Conservation (phyloP, 108 stramenopile genomes). For the Skeletonema tropicum region DNA sequence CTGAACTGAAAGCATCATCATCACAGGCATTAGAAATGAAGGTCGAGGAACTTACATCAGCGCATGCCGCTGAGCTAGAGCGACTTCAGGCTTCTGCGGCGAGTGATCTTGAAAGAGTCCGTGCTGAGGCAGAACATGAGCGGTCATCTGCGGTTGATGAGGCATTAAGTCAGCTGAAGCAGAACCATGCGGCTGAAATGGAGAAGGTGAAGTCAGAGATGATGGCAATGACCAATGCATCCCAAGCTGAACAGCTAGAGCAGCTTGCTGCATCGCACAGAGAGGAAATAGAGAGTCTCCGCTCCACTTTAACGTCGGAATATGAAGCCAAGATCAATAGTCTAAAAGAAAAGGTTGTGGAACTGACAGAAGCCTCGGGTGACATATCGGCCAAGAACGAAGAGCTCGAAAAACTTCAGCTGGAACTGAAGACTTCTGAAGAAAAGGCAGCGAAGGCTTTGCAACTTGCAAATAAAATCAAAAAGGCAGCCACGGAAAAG, state of each 20-base stretch:
- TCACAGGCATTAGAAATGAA: neutral
- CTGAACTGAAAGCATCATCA: slow-evolving; percentile 29
- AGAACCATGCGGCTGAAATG: slow-evolving; percentile 9
- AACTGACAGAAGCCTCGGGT: slow-evolving; percentile 21
- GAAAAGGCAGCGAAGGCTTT: slow-evolving; percentile 49
- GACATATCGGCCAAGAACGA: slow-evolving; percentile 42
- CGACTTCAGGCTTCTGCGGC: slow-evolving; percentile 23
- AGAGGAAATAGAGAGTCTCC: slow-evolving; percentile 22
- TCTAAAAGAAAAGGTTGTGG: slow-evolving; percentile 19
- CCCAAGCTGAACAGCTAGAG: slow-evolving; percentile 35
- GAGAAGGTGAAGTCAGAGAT: slow-evolving; percentile 11
- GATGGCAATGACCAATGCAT: slow-evolving; percentile 15
- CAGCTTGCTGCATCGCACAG: slow-evolving; percentile 21
- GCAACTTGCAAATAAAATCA: slow-evolving; percentile 54
- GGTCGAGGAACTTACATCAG: slow-evolving; percentile 11
- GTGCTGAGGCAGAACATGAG: neutral
- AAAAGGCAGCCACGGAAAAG: slow-evolving; percentile 47
- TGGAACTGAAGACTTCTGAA: slow-evolving; percentile 24
- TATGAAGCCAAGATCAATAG: slow-evolving; percentile 11
- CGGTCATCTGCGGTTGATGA: neutral
- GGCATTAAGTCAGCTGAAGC: neutral
- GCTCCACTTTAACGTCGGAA: slow-evolving; percentile 4
- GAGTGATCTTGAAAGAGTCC: slow-evolving; percentile 18
- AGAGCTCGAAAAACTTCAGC: slow-evolving; percentile 40
- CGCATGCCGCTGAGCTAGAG: slow-evolving; percentile 37